Evolutionary conservation across 2,329 filamentous ascomycete species (phyloP).

Genomic region (Clarireedia monteithiana): DNA sequence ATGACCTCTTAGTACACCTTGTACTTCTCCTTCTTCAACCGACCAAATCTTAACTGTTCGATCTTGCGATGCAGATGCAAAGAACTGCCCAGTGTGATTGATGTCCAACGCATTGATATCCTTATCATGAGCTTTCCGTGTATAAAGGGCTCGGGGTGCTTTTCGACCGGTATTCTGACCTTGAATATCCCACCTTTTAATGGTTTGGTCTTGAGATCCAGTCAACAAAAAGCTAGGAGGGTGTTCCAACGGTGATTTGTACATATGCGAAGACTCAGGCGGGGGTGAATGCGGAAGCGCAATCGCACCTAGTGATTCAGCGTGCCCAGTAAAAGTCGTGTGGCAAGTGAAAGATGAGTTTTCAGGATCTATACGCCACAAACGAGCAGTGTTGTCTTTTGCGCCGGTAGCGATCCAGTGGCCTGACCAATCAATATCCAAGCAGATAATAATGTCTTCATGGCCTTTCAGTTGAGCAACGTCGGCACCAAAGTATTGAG

Average conservation of each 20-base stretch:
- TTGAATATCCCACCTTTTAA: slow-evolving; percentile 84
- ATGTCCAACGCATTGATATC: slow-evolving; percentile 95
- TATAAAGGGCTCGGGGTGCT: slow-evolving; percentile 64
- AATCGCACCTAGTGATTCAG: slow-evolving; percentile 88
- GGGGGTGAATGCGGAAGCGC: slow-evolving; percentile 68
- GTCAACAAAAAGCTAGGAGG: slow-evolving; percentile 82
- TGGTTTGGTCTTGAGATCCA: slow-evolving; percentile 88
- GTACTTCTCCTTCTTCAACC: slow-evolving; percentile 76
- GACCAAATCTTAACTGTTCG: slow-evolving; percentile 97
- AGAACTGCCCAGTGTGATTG: slow-evolving; percentile 65
- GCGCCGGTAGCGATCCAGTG: slow-evolving; percentile 94
- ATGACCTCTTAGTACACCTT: slow-evolving; percentile 87
- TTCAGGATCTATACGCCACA: slow-evolving; percentile 79
- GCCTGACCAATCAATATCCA: slow-evolving; percentile 94
- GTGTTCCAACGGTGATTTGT: slow-evolving; percentile 65
- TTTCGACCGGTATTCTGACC: slow-evolving; percentile 40
- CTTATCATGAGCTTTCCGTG: slow-evolving; percentile 94
- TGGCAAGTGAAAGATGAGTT: slow-evolving; percentile 72
- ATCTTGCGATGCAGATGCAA: slow-evolving; percentile 94
- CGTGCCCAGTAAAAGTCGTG: slow-evolving; percentile 80
- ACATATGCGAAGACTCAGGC: slow-evolving; percentile 59
- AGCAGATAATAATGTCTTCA: slow-evolving; percentile 88
- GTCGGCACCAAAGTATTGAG: slow-evolving; percentile 79
- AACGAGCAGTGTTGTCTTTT: slow-evolving; percentile 88
- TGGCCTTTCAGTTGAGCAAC: slow-evolving; percentile 81